Conservation (phyloP, 2,329 filamentous ascomycete species). For the Peltaster fructicola region DNA sequence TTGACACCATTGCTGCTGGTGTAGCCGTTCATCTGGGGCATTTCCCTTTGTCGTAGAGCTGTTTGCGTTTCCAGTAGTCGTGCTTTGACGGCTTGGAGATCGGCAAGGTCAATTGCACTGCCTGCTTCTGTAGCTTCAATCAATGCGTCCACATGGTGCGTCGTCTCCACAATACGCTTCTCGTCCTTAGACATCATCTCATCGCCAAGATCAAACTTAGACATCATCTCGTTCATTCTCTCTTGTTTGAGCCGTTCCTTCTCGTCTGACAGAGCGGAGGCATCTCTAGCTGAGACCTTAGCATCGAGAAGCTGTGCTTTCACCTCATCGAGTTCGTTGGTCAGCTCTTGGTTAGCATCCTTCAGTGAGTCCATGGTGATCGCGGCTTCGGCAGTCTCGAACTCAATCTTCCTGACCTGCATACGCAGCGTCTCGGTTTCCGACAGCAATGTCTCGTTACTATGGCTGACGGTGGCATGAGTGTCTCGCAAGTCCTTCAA, state of each 20-base stretch:
- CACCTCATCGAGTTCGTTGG: slow-evolving; percentile 76
- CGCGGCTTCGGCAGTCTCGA: slow-evolving; percentile 88
- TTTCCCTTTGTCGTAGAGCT: slow-evolving; percentile 79
- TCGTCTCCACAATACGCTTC: slow-evolving; percentile 62
- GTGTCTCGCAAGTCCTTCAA: slow-evolving; percentile 71
- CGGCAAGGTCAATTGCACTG: slow-evolving; percentile 64
- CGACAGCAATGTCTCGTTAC: slow-evolving; percentile 70
- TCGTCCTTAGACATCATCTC: slow-evolving; percentile 93
- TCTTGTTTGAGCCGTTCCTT: slow-evolving; percentile 98
- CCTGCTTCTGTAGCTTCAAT: slow-evolving; percentile 60
- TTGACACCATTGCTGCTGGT: slow-evolving; percentile 42
- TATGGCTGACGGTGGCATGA: slow-evolving; percentile 63
- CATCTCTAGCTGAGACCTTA: slow-evolving; percentile 92
- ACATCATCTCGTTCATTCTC: slow-evolving; percentile 99
- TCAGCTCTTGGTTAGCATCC: slow-evolving; percentile 87
- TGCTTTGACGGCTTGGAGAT: slow-evolving; percentile 58
- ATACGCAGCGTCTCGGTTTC: slow-evolving; percentile 90
- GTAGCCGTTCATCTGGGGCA: slow-evolving; percentile 54
- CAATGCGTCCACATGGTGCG: slow-evolving; percentile 65
- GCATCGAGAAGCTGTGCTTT: slow-evolving; percentile 93
- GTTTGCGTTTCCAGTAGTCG: slow-evolving; percentile 79
- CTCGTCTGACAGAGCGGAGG: slow-evolving; percentile 73
- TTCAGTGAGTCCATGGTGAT: slow-evolving; percentile 98
- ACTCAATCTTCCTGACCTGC: slow-evolving; percentile 87
- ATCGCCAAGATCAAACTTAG: slow-evolving; percentile 82